Base-by-base conservation (phyloP, 805 yeast genomes). In the Schwanniomyces vanrijiae region DNA sequence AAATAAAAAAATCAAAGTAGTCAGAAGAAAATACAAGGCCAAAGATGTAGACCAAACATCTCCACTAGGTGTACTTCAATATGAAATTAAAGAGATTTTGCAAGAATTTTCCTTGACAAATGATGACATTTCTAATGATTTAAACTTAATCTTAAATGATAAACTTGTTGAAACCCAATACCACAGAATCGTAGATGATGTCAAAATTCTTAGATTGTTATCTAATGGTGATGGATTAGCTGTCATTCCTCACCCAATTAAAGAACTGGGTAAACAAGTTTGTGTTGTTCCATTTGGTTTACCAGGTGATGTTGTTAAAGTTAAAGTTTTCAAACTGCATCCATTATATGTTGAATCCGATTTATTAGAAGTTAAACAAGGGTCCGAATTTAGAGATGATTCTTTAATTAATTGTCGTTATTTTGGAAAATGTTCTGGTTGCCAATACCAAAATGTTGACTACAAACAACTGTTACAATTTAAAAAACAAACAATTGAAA, bases 381-480 rank as follows among this genome's bases (percentile, higher is more conserved):
- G 45, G 46, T 68, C 50, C 56, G 71, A 52, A 3, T 61, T 55
- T 40, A 68, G 80, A 59, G 75, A 88, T 50, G 84, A 87, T 55
- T 61, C 71, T 5, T 74, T 87, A 44, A 81, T 86, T 47, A 78
- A 78, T 53, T 90, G 96, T 69, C 76, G 80, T 52, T 94, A 94
- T 69, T 94, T 92, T 69, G 96, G 96, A 11, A 81, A 82, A 52
- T 91, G 97, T 64, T 88, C 96, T 1, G 98, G 98, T 3, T 91
- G 98, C 65, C 98, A 94, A 68, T 90, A 83, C 62, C 98, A 94
- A 63, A 82, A 82, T 64, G 69, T 90, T 28, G 74, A 79, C 2
- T 94, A 94, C 62, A 76, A 76, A 1, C 75, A 83, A 37, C 98
- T 92, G 68, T 72, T 94, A 44, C 69, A 66, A 43, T 76, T 87